Evolutionary conservation across 805 yeast species (phyloP).

Genomic region (Lipomyces yamanashiensis): DNA sequence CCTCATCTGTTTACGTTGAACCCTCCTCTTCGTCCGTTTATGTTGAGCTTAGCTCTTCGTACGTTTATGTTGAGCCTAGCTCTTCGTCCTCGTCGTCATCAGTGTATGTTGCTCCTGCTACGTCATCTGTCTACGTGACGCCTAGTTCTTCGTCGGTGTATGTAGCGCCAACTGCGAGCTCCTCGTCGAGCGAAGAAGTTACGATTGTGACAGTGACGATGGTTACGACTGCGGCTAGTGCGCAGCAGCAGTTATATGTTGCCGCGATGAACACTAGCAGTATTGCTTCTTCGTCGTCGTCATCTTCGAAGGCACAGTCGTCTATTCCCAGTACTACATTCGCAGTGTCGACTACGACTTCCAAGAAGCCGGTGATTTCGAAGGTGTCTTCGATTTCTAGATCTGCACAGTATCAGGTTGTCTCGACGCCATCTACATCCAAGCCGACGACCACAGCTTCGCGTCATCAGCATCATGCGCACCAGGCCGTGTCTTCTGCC

Average conservation of each 20-base stretch:
- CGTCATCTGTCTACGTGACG: constrained; percentile 8
- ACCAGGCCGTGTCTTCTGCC: neutral
- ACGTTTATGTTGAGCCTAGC: neutral
- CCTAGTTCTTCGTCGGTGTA: neutral
- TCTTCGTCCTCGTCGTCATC: no score
- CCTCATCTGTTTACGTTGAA: constrained; percentile 1
- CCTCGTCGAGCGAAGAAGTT: neutral
- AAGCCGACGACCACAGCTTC: constrained; percentile 6
- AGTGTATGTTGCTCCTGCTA: neutral
- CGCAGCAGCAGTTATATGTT: constrained; percentile 2
- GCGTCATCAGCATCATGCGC: constrained; percentile 15
- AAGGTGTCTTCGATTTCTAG: constrained; percentile 13
- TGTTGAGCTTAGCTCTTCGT: constrained; percentile 1
- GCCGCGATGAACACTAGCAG: neutral
- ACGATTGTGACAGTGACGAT: constrained; percentile 5
- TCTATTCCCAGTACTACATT: constrained; percentile 3
- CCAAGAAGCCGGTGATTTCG: neutral
- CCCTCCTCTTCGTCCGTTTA: constrained; percentile 18
- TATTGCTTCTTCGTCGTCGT: neutral
- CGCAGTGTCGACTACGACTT: constrained; percentile 3
- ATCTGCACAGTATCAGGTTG: constrained; percentile 11
- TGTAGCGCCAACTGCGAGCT: neutral
- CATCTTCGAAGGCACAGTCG: neutral
- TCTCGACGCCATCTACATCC: neutral
- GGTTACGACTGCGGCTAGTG: neutral